Evolutionary conservation across 2,329 filamentous ascomycete species (phyloP).

Genomic region (Ceratocystis destructans): DNA sequence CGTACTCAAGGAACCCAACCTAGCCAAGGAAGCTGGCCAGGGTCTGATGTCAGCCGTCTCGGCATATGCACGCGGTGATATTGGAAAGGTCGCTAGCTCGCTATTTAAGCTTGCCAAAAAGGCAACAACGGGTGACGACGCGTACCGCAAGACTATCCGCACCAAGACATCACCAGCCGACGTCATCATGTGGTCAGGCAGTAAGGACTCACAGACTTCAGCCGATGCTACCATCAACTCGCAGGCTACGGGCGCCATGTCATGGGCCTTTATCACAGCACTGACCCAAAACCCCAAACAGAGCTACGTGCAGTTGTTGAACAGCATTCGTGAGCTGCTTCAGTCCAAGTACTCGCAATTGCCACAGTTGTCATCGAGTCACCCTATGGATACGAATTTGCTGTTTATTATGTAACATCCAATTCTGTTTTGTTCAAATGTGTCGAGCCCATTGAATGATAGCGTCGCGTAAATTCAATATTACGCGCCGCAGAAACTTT

Average conservation of each 20-base stretch:
- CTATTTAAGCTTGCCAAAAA: constrained; percentile 63
- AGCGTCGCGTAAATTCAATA: not conserved
- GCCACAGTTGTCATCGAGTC: constrained; percentile 80
- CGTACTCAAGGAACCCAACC: constrained; percentile 58
- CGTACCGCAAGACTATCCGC: constrained; percentile 57
- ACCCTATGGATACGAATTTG: constrained; percentile 59
- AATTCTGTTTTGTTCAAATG: not conserved
- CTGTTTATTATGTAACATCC: constrained; percentile 46
- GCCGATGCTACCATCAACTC: constrained; percentile 71
- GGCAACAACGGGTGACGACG: constrained; percentile 58
- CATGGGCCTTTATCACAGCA: constrained; percentile 75
- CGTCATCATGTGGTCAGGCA: constrained; percentile 86
- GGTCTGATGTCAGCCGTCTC: constrained; percentile 54
- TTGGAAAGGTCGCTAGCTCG: constrained; percentile 60
- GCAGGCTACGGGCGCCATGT: constrained; percentile 85
- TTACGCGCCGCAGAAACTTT: no score
- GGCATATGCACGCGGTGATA: constrained; percentile 64
- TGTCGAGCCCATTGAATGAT: not conserved
- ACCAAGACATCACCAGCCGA: constrained; percentile 83
- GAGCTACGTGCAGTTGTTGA: constrained; percentile 79
- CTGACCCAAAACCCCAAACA: constrained; percentile 81
- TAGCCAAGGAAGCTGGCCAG: constrained; percentile 56
- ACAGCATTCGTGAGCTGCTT: constrained; percentile 77
- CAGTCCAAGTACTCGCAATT: constrained; percentile 71
- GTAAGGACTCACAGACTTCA: constrained; percentile 80